phyloP scores from a whole-genome alignment of 2,329 filamentous ascomycete genomes.

The Arthroderma sp. region DNA sequence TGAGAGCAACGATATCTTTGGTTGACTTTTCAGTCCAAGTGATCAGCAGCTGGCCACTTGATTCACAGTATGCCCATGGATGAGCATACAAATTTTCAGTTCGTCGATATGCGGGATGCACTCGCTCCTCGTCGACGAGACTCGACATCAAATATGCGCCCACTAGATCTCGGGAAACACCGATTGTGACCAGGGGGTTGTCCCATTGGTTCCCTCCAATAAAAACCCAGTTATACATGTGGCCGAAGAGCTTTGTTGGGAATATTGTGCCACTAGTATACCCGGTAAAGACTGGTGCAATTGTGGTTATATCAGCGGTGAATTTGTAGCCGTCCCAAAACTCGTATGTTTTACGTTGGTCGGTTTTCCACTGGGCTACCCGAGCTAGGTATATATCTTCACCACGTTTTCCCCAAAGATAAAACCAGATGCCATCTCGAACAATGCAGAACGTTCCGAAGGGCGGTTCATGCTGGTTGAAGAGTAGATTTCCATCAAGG shows the following conservation, averaged over 20 bases:
- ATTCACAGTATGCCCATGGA: conserved; percentile 8
- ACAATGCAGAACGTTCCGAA: conserved; percentile 11
- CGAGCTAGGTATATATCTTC: conserved; percentile 9
- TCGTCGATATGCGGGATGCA: background rate
- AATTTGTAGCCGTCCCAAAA: conserved; percentile 10
- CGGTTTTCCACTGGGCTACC: conserved; percentile 4
- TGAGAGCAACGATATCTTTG: conserved; percentile 5
- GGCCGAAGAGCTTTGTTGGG: conserved; percentile 8
- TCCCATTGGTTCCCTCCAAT: conserved; percentile 5
- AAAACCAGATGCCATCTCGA: conserved; percentile 5
- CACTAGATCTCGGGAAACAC: conserved; percentile 4
- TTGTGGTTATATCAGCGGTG: conserved; percentile 1
- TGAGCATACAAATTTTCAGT: conserved; percentile 8
- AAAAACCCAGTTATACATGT: conserved; percentile 9
- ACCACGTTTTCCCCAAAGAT: conserved; percentile 8
- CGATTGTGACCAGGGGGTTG: conserved; percentile 3
- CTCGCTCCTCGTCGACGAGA: conserved; percentile 1
- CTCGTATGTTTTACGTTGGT: conserved; percentile 7
- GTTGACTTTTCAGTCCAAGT: conserved; percentile 8
- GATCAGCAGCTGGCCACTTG: conserved; percentile 6
- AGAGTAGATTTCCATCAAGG: conserved; percentile 3
- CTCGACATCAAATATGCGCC: conserved; percentile 9
- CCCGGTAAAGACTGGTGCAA: conserved; percentile 7
- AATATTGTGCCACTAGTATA: conserved; percentile 7
- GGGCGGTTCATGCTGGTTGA: conserved; percentile 6